phyloP scores from a whole-genome alignment of 768 basidiomycete species.

The Tylopilus balloui region DNA sequence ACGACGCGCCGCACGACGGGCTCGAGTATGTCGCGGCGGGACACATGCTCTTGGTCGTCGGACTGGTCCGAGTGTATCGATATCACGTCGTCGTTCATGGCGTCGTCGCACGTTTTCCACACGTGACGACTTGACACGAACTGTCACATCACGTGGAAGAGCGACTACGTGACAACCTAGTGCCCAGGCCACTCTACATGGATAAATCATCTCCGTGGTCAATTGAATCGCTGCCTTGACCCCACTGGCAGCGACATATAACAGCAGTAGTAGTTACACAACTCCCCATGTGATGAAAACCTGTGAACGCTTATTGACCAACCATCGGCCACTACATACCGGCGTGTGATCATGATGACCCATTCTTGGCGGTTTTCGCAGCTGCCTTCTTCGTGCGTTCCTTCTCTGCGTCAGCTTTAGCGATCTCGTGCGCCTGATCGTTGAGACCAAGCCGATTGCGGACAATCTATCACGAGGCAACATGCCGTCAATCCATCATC shows the following conservation, averaged over 20 bases:
- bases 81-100: constrained; percentile 34
- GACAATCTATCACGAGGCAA: constrained; percentile 56
- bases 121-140: constrained; percentile 24
- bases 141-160: constrained; percentile 29
- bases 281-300: neutral
- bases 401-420: constrained; percentile 59
- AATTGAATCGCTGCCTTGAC: neutral
- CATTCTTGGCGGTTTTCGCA: constrained; percentile 34
- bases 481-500: neutral
- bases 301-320: neutral
- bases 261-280: neutral
- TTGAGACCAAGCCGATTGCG: constrained; percentile 90
- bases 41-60: constrained; percentile 25
- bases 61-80: constrained; percentile 31
- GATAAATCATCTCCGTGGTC: constrained; percentile 15
- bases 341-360: constrained; percentile 20
- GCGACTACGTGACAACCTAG: constrained; percentile 1
- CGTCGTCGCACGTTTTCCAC: neutral
- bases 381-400: constrained; percentile 57
- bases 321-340: neutral
- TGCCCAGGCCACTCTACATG: neutral
- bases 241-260: neutral
- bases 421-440: constrained; percentile 76
- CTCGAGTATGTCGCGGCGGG: constrained; percentile 53
- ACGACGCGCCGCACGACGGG: constrained; percentile 72